A percentile compares a stretch with the other conserved stretches of the same genome.
These are phyloP conservation scores for Apostasia shenzhenica DNA, from an alignment of 106 monocot genomes.

Conservation along the genomic window DNA sequence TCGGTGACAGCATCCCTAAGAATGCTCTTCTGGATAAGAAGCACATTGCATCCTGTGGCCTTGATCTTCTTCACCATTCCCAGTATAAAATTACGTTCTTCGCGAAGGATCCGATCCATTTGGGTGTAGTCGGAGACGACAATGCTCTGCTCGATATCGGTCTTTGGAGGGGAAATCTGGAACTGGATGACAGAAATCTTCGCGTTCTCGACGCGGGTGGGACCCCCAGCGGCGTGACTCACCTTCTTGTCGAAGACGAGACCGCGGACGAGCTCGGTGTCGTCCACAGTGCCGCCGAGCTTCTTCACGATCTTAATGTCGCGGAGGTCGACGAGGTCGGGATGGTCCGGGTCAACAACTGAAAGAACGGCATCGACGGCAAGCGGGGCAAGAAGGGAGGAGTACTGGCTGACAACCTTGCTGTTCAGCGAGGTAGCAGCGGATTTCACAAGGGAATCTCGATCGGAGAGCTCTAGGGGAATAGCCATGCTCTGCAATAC, in stretches of 20 bases:
- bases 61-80: slow-evolving; percentile 94
- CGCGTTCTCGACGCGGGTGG: slow-evolving; percentile 75
- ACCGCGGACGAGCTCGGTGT: slow-evolving; percentile 73
- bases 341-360: slow-evolving; percentile 69
- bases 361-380: slow-evolving; percentile 78
- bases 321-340: slow-evolving; percentile 75
- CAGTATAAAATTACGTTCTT: slow-evolving; percentile 85
- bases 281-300: slow-evolving; percentile 89
- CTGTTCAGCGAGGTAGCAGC: slow-evolving; percentile 87
- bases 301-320: slow-evolving; percentile 85
- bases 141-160: slow-evolving; percentile 94
- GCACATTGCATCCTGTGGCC: slow-evolving; percentile 78
- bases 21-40: slow-evolving; percentile 95
- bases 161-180: slow-evolving; percentile 94
- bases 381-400: slow-evolving; percentile 83
- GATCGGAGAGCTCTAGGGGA: slow-evolving; percentile 80
- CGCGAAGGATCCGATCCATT: slow-evolving; percentile 90
- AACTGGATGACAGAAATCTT: slow-evolving; percentile 96
- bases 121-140: slow-evolving; percentile 87
- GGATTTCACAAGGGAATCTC: slow-evolving; percentile 76
- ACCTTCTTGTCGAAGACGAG: slow-evolving; percentile 92
- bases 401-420: slow-evolving; percentile 93
- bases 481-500: slow-evolving; percentile 60
- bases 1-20: slow-evolving; percentile 92
- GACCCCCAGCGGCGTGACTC: slow-evolving; percentile 73